A percentile compares a stretch with the other conserved stretches of the same genome.
Evolutionary conservation across 768 basidiomycete species (phyloP).

Genomic region (Leucocoprinus leucothites): DNA sequence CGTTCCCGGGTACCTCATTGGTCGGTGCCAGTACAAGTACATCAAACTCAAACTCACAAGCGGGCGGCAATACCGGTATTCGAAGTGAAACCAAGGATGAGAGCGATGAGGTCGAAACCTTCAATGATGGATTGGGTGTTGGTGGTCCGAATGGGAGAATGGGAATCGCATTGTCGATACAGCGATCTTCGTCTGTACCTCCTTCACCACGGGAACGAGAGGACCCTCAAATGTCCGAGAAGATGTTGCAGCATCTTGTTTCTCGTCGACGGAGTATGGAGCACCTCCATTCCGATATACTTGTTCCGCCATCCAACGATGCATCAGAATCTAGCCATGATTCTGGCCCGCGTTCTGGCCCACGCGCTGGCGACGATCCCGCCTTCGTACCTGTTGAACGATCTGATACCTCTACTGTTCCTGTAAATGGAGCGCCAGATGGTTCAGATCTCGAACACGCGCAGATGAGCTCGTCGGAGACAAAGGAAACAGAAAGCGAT

Average conservation of each 20-base stretch:
- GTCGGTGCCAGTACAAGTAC: not conserved
- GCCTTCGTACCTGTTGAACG: not conserved
- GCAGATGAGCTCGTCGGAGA: not conserved
- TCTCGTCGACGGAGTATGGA: conserved; percentile 17
- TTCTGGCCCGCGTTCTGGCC: not conserved
- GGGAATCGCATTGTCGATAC: conserved; percentile 3
- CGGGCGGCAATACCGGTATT: not conserved
- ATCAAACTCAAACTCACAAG: not conserved
- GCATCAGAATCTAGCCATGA: not conserved
- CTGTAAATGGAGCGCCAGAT: not conserved
- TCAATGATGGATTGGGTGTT: not conserved
- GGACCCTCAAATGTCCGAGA: conserved; percentile 14
- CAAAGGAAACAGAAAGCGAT: conserved; percentile 7
- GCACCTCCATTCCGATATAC: not conserved
- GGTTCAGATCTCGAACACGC: not conserved
- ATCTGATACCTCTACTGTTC: not conserved
- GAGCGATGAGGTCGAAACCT: not conserved
- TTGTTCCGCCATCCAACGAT: not conserved
- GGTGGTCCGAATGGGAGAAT: not conserved
- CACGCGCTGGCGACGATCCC: not conserved
- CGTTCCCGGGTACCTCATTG: conserved; percentile 25
- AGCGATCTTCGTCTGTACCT: conserved; percentile 15
- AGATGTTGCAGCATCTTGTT: conserved; percentile 2
- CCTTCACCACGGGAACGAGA: conserved; percentile 15
- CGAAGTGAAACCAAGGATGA: not conserved